Base-by-base conservation (phyloP, 768 basidiomycete genomes). In the Fomitopsis serialis region DNA sequence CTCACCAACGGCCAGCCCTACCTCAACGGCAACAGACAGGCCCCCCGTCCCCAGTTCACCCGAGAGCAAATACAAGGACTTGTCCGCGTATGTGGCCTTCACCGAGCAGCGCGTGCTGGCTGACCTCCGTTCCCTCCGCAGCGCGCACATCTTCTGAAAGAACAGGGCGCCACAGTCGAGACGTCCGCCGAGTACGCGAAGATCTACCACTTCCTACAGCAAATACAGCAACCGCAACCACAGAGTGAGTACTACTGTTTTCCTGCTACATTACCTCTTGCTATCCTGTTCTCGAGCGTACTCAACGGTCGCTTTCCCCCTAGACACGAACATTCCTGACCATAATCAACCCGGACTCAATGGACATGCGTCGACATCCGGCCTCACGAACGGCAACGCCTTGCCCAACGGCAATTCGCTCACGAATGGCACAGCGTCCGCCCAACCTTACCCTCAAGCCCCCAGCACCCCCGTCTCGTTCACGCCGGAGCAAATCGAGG, bases 381-480 rank as follows among this genome's bases (percentile, higher is more conserved):
- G 57, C 72, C 50, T 61, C 35, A 29, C 62, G 52, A 72, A 69
- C 45, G 71, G 68, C 27, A 79, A 66, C 13, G 55, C 62, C 0
- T 65, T 71, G 27, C 63, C 75, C 44, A 62, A 67, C 25, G 69
- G 74, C 12, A 66, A 68, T 42, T 72, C 79, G 40, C 66, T 80
- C 51, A 68, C 75, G 12, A 72, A 78, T 5, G 82, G 81, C 6
- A 72, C 78, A 42, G 66, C 75, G 22, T 77, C 84, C 12, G 63
- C 74, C 1, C 81, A 77, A 46, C 56, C 77, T 12, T 71, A 75
- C 36, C 80, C 81, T 12, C 67, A 74, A 19, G 73, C 78, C n/a
- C 79, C 86, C 2, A 76, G 81, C 25, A 85, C 87, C 0, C 87
- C 89, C 36, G 82, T 92, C 27, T 86, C 87, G 4, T 92, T 95